These are phyloP conservation scores for Nemania sp. DNA, from an alignment of 2,329 filamentous ascomycete genomes.

Conservation along the genomic window DNA sequence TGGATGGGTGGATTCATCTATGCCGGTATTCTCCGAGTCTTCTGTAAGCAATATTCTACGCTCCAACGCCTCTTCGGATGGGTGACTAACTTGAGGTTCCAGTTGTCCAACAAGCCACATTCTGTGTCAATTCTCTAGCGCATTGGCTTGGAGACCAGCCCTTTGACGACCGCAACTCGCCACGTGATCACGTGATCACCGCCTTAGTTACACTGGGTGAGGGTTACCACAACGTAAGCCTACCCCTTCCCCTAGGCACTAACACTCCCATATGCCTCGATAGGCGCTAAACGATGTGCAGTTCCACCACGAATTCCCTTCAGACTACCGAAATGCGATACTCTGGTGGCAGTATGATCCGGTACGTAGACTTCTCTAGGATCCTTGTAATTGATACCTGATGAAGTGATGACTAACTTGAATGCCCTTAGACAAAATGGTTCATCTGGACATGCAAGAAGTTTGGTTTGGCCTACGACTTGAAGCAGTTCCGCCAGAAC, in stretches of 20 bases:
- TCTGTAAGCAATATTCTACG: slow-evolving; percentile 46
- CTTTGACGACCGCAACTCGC: slow-evolving; percentile 78
- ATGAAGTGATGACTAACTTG: no score
- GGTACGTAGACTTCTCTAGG: no score
- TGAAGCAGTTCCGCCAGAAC: slow-evolving; percentile 92
- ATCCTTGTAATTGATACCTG: no score
- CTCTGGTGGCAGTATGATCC: slow-evolving; percentile 78
- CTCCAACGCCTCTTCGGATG: not conserved
- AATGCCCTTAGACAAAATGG: no score
- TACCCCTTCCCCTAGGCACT: not conserved
- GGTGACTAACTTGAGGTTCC: slow-evolving; percentile 12
- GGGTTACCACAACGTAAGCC: slow-evolving; percentile 72
- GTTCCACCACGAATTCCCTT: slow-evolving; percentile 79
- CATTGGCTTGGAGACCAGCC: slow-evolving; percentile 72
- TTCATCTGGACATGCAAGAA: slow-evolving; percentile 76
- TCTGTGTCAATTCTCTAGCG: slow-evolving; percentile 66
- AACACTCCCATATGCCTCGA: not conserved
- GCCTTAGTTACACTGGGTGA: slow-evolving; percentile 75
- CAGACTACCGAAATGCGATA: slow-evolving; percentile 77
- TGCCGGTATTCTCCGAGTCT: slow-evolving; percentile 63
- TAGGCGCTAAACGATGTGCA: slow-evolving; percentile 15
- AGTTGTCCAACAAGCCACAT: slow-evolving; percentile 64
- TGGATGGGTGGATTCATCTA: slow-evolving; percentile 63
- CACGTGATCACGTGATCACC: slow-evolving; percentile 75
- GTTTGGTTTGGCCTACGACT: slow-evolving; percentile 74